Evolutionary conservation across 352 stramenopile genomes (phyloP).

Genomic region (Phytophthora sp.): DNA sequence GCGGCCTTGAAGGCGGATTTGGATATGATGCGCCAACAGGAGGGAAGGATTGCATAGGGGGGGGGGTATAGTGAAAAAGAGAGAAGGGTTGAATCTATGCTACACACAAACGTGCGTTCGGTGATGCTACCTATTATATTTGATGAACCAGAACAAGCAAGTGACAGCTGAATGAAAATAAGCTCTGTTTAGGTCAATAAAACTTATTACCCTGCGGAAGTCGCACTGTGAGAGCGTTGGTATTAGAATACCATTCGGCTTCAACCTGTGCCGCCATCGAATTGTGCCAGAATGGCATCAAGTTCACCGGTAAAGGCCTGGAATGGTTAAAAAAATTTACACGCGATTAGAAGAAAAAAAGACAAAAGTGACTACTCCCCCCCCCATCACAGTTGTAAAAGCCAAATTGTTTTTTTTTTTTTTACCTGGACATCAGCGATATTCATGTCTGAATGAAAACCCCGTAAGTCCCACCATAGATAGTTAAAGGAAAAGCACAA

Average conservation of each 20-base stretch:
- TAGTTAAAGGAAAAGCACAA: not conserved
- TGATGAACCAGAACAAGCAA: too few relatives aligned
- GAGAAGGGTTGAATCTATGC: not conserved
- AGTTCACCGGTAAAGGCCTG: constrained; percentile 52
- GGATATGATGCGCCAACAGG: constrained; percentile 31
- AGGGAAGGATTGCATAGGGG: not conserved
- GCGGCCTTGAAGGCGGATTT: constrained; percentile 18
- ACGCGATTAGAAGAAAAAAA: not conserved
- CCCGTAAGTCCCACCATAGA: not conserved
- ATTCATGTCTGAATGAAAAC: constrained; percentile 39
- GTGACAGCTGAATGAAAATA: too few relatives aligned
- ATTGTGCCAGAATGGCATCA: constrained; percentile 62
- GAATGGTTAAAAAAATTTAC: not conserved
- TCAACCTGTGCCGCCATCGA: constrained; percentile 32
- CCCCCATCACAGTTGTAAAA: too few relatives aligned
- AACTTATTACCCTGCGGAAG: too few relatives aligned
- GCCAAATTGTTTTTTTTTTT: not conserved
- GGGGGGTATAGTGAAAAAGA: constrained; percentile 2
- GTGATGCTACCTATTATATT: too few relatives aligned
- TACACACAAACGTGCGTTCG: not conserved
- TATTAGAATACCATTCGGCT: constrained; percentile 35
- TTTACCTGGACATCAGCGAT: constrained; percentile 56
- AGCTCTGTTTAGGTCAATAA: too few relatives aligned
- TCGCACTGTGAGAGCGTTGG: too few relatives aligned
- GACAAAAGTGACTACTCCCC: too few relatives aligned